Evolutionary conservation across 768 basidiomycete genomes (phyloP).

Genomic region (Lentinula sp.): DNA sequence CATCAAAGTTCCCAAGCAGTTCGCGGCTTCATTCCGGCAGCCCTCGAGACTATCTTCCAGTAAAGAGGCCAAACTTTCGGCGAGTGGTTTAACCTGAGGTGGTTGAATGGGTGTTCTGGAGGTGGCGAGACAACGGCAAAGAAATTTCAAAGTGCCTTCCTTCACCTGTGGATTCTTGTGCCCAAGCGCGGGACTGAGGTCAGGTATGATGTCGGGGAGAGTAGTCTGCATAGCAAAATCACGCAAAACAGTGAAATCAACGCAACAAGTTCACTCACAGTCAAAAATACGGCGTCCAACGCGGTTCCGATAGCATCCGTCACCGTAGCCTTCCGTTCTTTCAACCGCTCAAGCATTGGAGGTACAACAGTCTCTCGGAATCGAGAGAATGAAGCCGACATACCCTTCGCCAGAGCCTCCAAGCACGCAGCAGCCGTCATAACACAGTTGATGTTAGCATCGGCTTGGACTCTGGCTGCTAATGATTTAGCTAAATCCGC

Average conservation of each 20-base stretch:
- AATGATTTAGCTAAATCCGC: constrained; percentile 72
- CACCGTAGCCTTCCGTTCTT: constrained; percentile 90
- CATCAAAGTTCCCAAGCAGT: constrained; percentile 84
- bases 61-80: constrained; percentile 67
- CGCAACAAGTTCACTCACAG: constrained; percentile 41
- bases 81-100: constrained; percentile 74
- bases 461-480: constrained; percentile 74
- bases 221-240: constrained; percentile 46
- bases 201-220: constrained; percentile 76
- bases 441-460: constrained; percentile 95
- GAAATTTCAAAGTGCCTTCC: constrained; percentile 85
- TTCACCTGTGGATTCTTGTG: constrained; percentile 97
- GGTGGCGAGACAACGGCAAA: constrained; percentile 68
- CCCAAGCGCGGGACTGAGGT: constrained; percentile 68
- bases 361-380: constrained; percentile 69
- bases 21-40: constrained; percentile 86
- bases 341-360: constrained; percentile 81
- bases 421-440: constrained; percentile 80
- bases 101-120: constrained; percentile 67
- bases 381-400: constrained; percentile 68
- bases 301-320: constrained; percentile 85
- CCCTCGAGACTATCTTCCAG: constrained; percentile 88
- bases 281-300: constrained; percentile 81
- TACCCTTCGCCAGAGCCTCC: constrained; percentile 79
- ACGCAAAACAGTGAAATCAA: background rate